A percentile compares a stretch with the other conserved stretches of the same genome.
phyloP scores from a whole-genome alignment of 306 rosid genomes.

The Trifolium dubium region DNA sequence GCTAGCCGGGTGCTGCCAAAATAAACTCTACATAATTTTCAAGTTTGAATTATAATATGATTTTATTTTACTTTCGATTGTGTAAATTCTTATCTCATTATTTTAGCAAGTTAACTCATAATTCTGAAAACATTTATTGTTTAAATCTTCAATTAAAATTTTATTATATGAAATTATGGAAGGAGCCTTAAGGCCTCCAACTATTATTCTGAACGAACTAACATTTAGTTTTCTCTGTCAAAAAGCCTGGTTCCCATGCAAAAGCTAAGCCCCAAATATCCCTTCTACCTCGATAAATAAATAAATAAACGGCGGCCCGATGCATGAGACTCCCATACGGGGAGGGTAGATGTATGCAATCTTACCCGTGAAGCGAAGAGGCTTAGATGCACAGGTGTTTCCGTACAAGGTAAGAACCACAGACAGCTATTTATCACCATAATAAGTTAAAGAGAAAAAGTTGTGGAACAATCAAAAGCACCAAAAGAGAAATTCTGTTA shows the following conservation, averaged over 20 bases:
- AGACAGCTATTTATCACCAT: not conserved
- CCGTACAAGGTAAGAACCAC: constrained; percentile 14
- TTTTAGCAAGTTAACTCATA: not conserved
- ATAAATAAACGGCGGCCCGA: not conserved
- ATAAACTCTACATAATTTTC: not conserved
- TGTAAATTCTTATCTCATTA: not conserved
- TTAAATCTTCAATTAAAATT: not conserved
- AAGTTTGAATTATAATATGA: not conserved
- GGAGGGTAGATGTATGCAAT: not conserved
- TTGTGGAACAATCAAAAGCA: constrained; percentile 20
- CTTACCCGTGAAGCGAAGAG: not conserved
- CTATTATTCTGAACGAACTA: not conserved
- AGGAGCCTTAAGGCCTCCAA: not conserved
- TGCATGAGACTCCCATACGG: not conserved
- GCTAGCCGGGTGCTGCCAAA: too few species aligned
- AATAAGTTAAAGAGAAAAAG: constrained; percentile 8
- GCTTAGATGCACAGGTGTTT: constrained; percentile 11
- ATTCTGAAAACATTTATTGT: not conserved
- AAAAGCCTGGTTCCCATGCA: not conserved
- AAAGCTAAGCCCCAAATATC: not conserved
- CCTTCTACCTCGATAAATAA: not conserved
- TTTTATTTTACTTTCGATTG: too few species aligned
- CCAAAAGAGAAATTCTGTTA: constrained; percentile 1
- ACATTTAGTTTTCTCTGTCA: constrained; percentile 17
- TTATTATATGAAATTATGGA: constrained; percentile 1